Evolutionary conservation across 2,329 filamentous ascomycete species (phyloP), one percentile per base, ranked within the genome.

Genomic region (Penicillium aurantiogriseum): DNA sequence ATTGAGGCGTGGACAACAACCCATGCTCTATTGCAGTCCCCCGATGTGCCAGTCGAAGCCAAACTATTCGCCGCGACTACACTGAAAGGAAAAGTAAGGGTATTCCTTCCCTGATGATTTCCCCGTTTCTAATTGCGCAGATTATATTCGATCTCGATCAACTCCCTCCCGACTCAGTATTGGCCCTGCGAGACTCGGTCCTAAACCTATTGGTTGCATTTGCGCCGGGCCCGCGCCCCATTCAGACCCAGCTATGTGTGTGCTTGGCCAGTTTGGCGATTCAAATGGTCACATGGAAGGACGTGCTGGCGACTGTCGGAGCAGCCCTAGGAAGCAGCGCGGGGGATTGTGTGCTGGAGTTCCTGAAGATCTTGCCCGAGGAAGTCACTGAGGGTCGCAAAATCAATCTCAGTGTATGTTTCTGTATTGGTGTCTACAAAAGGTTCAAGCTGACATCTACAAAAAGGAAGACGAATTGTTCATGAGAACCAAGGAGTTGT

Each of bases 371-470:
- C 69, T 87, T 99, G 65, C 94, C 94, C 56, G 94, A 99, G 82
- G 94, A 99, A 84, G 94, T 99, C 72, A 97, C 91, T 68, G 93
- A 99, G 83, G 94, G 94, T 80, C 91, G 94, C 79, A 99, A 97
- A 82, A 97, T 99, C 84, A 96, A 92, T 83, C 85, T 99, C 80
- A 92, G 91, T 86, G 92, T 96, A 94, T 81, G 91, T 93, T 84
- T 48, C n/a, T 13, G 9, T 31, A 21, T 9, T 27, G 15, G 7
- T n/a, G 10, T 52, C 23, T 19, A 56, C 39, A 47, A 54, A 56
- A 35, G 4, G 15, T 15, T 25, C 9, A 44, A 29, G 19, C 54
- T 56, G 19, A 56, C 31, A 21, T 23, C 2, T n/a, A 19, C 19
- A 8, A 52, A 25, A 25, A 96, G 92, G 94, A 99, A 89, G 92